Evolutionary conservation across 768 basidiomycete species (phyloP), one percentile per base, ranked within the genome.

Genomic region (Termitomyces sp.): DNA sequence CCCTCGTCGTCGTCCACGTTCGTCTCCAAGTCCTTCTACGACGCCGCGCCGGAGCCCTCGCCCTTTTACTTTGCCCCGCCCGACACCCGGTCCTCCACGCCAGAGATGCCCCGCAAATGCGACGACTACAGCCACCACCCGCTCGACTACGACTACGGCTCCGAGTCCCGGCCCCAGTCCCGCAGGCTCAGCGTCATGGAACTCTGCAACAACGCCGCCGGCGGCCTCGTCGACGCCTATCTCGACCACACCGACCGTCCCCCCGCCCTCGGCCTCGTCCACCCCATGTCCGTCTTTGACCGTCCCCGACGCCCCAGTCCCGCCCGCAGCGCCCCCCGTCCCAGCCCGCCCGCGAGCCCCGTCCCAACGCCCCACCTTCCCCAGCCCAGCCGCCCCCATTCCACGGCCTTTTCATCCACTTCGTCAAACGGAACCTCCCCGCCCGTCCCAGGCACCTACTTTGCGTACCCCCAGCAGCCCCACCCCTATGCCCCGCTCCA

Each of bases 171-270:
- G 64, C 89, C 89, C 60, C 84, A 87, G 66, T 88, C 86, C 74
- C 80, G 89, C 64, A 75, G 89, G 59, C 83, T 91, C 80, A 79
- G 85, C 71, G 85, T 91, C 80, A 81, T 91, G 88, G 89, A 91
- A 63, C 86, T 91, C 79, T 90, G 89, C 81, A 89, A 91, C 80
- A 69, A 68, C 59, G 47, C 19, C 12, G 34, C 3, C 34, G 5
- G 14, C 49, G 17, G 25, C 12, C 21, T n/a, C 9, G 25, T 25
- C 4, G 35, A 49, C 4, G 48, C 3, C 3, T 19, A 16, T 4
- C 8, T 34, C n/a, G 11, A 19, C 46, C 8, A 7, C 12, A 11
- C n/a, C 30, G 46, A 47, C 0, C 47, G 47, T 17, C 32, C 47
- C 1, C 2, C 41, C 11, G 3, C 46, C 6, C 8, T 44, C 16